Percentiles rank a stretch among this genome's conserved stretches.
phyloP scores from a whole-genome alignment of 2,329 filamentous ascomycete species.

The Aureobasidium sp. region DNA sequence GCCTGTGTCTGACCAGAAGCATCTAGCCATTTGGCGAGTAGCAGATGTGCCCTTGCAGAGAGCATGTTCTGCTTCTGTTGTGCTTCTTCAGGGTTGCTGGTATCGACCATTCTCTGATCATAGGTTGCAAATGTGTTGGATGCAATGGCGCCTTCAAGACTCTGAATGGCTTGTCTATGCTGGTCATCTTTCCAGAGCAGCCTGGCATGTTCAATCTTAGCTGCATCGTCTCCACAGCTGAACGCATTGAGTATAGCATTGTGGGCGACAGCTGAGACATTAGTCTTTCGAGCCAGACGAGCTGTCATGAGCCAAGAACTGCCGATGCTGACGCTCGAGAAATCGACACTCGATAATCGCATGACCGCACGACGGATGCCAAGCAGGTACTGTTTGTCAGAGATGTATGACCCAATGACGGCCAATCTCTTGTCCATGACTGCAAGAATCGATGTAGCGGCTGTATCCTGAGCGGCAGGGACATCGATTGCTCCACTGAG shows the following conservation, averaged over 20 bases:
- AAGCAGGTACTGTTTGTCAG: slow-evolving; percentile 89
- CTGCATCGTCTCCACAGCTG: slow-evolving; percentile 73
- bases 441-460: slow-evolving; percentile 3
- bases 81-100: slow-evolving; percentile 27
- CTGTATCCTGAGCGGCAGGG: slow-evolving; percentile 6
- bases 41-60: slow-evolving; percentile 71
- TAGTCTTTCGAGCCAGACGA: slow-evolving; percentile 76
- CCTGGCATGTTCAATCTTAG: slow-evolving; percentile 89
- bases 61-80: slow-evolving; percentile 52
- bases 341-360: slow-evolving; percentile 55
- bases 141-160: slow-evolving; percentile 77
- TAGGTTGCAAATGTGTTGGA: slow-evolving; percentile 63
- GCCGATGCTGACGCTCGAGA: slow-evolving; percentile 67
- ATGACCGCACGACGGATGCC: slow-evolving; percentile 81
- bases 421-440: slow-evolving; percentile 71
- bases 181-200: slow-evolving; percentile 90
- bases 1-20: slow-evolving; percentile 89
- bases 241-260: slow-evolving; percentile 88
- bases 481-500: slow-evolving; percentile 46
- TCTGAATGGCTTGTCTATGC: slow-evolving; percentile 90
- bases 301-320: slow-evolving; percentile 80
- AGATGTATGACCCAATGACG: slow-evolving; percentile 77
- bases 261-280: slow-evolving; percentile 79
- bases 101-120: slow-evolving; percentile 29
- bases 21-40: slow-evolving; percentile 95